phyloP scores from a whole-genome alignment of 2,329 filamentous ascomycete genomes.

The Sclerotinia trifoliorum region DNA sequence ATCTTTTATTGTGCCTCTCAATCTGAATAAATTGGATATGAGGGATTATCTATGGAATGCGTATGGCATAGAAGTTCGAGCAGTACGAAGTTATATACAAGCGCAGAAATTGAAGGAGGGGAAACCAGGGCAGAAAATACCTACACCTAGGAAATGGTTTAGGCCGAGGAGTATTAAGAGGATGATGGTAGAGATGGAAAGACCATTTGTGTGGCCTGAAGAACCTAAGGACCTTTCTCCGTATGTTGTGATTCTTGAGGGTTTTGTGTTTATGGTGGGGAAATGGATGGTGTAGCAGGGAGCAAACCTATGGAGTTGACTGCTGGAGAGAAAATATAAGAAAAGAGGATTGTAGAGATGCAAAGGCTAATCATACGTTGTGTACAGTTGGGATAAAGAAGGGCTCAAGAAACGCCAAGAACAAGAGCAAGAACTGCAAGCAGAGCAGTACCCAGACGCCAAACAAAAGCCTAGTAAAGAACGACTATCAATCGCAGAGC shows the following conservation, averaged over 20 bases:
- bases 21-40: conserved; percentile 93
- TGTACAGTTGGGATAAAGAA: conserved; percentile 59
- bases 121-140: conserved; percentile 42
- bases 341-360: background rate
- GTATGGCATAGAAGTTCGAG: conserved; percentile 72
- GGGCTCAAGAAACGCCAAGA: conserved; percentile 25
- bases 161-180: conserved; percentile 76
- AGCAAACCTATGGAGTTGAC: conserved; percentile 30
- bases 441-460: conserved; percentile 36
- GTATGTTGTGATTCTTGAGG: conserved; percentile 44
- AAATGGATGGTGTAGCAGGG: background rate
- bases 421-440: conserved; percentile 31
- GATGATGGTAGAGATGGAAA: conserved; percentile 88
- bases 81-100: conserved; percentile 78
- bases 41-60: conserved; percentile 90
- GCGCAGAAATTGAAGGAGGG: conserved; percentile 61
- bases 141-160: conserved; percentile 56
- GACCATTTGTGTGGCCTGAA: conserved; percentile 86
- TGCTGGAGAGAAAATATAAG: background rate
- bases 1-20: conserved; percentile 85
- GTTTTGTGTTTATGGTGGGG: conserved; percentile 7
- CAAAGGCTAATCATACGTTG: conserved; percentile 18
- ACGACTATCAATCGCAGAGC: conserved; percentile 50
- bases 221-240: conserved; percentile 58
- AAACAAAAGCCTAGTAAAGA: conserved; percentile 40